Conservation (phyloP, 129 eudicot genomes). For the Sambucus nigra region DNA sequence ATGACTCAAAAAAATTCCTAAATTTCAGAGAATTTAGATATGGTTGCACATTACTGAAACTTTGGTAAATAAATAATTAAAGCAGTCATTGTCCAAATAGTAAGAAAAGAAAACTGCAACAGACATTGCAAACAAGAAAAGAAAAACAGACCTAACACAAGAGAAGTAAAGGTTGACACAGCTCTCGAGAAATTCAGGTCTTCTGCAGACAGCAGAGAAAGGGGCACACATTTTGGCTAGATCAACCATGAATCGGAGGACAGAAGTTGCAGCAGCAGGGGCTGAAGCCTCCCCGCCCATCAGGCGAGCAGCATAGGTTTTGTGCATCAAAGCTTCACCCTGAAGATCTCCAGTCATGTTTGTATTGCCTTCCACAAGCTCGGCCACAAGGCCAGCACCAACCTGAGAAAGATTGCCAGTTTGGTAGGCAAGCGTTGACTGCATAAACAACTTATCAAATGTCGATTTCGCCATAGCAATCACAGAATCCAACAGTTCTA, state of each 20-base stretch:
- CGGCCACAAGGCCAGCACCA: slow-evolving; percentile 75
- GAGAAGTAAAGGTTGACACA: slow-evolving; percentile 90
- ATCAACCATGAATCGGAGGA: slow-evolving; percentile 94
- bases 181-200: slow-evolving; percentile 82
- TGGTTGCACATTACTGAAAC: slow-evolving; percentile 2
- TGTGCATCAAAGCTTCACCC: slow-evolving; percentile 98
- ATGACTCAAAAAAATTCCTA: slow-evolving; percentile 9
- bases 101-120: neutral
- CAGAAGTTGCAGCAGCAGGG: slow-evolving; percentile 93
- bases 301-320: slow-evolving; percentile 96
- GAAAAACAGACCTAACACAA: slow-evolving; percentile 67
- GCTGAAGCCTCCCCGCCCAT: slow-evolving; percentile 99
- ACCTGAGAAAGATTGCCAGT: slow-evolving; percentile 72
- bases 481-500: slow-evolving; percentile 82
- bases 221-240: slow-evolving; percentile 83
- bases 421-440: slow-evolving; percentile 67
- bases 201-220: slow-evolving; percentile 76
- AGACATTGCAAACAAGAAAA: slow-evolving; percentile 2
- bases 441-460: slow-evolving; percentile 68
- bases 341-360: slow-evolving; percentile 95
- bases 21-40: slow-evolving; percentile 6
- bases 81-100: neutral
- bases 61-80: slow-evolving; percentile 1
- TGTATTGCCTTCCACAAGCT: slow-evolving; percentile 56
- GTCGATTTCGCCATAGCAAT: slow-evolving; percentile 92